phyloP scores from a whole-genome alignment of 2,329 filamentous ascomycete species.

The Grosmannia huntii region DNA sequence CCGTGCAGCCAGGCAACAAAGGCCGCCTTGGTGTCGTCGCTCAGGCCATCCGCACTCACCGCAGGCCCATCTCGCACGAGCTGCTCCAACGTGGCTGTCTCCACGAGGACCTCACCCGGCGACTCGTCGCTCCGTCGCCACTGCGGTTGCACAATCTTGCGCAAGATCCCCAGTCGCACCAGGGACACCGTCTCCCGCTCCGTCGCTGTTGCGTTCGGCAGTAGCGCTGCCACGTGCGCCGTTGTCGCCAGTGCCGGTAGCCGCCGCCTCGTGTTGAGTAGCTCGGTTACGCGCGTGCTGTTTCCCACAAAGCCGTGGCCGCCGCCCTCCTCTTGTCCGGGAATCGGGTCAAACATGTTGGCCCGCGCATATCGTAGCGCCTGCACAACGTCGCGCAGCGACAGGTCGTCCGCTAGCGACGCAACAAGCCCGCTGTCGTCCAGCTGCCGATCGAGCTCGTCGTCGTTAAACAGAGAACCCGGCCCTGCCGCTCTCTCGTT shows the following conservation, averaged over 20 bases:
- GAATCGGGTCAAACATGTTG: slow-evolving; percentile 53
- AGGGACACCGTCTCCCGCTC: slow-evolving; percentile 57
- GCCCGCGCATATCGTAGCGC: slow-evolving; percentile 48
- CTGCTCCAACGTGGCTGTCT: slow-evolving; percentile 40
- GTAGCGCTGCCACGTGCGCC: slow-evolving; percentile 52
- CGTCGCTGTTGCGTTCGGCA: slow-evolving; percentile 47
- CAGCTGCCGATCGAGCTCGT: slow-evolving; percentile 21
- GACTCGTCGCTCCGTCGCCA: slow-evolving; percentile 25
- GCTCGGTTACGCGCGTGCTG: slow-evolving; percentile 39
- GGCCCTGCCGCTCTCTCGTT: slow-evolving; percentile 18
- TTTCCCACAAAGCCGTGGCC: slow-evolving; percentile 9
- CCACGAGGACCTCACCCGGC: slow-evolving; percentile 47
- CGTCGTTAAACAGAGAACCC: not conserved
- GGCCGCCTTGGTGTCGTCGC: slow-evolving; percentile 30
- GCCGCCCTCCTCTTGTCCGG: slow-evolving; percentile 29
- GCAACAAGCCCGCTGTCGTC: slow-evolving; percentile 46
- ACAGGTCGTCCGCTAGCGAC: slow-evolving; percentile 40
- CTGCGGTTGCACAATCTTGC: slow-evolving; percentile 46
- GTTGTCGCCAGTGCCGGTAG: slow-evolving; percentile 53
- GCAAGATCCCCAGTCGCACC: slow-evolving; percentile 39
- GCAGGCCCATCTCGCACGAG: slow-evolving; percentile 25
- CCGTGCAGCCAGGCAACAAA: slow-evolving; percentile 39
- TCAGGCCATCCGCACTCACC: slow-evolving; percentile 16
- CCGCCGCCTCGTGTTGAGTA: slow-evolving; percentile 45
- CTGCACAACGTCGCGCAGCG: slow-evolving; percentile 49